Base-by-base conservation (phyloP, 2,329 filamentous ascomycete species). In the Aspergillus sp. region DNA sequence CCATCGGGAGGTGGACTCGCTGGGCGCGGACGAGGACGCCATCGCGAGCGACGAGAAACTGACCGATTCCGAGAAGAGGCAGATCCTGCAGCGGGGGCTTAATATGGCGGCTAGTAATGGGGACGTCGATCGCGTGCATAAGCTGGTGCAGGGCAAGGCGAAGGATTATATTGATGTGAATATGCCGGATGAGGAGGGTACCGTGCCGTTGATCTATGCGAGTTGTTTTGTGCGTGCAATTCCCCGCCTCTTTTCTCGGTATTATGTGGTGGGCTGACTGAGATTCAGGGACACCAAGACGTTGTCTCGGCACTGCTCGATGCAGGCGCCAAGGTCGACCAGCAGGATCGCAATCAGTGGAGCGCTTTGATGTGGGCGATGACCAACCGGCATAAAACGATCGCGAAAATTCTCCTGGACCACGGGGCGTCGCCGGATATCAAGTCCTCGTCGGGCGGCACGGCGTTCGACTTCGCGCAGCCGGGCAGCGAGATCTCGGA, bases 301-400 rank as follows among this genome's bases (percentile, higher is more conserved):
- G 93, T 96, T 4, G 95, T 98, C 24, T 85, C 89, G 60, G 87
- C 89, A 42, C 84, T 99, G 54, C 86, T 99, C 55, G 86, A 92
- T 60, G 91, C 92, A 10, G 93, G 94, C 24, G 94, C 90, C 45
- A 86, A 92, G 69, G 92, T 98, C 55, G 92, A 99, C 78, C 89
- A 89, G 69, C 94, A 98, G 76, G 95, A 99, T 73, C 90, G 89
- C 63, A 98, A 98, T 73, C 90, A 96, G 72, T 99, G 95, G 95
- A 98, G 91, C 70, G 91, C 95, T 14, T 82, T 99, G 62, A 99
- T 99, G 93, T 99, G 95, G 95, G 94, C 95, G 53, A 98, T 98
- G 91, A 99, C 95, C 57, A 99, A 99, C 76, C 83, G 93, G 58
- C 95, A 99, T 78, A 98, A 98, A 78, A 88, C 88, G 52, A 99